Base-by-base conservation (phyloP, 306 rosid species). In the Trichosanthes cucumerina region DNA sequence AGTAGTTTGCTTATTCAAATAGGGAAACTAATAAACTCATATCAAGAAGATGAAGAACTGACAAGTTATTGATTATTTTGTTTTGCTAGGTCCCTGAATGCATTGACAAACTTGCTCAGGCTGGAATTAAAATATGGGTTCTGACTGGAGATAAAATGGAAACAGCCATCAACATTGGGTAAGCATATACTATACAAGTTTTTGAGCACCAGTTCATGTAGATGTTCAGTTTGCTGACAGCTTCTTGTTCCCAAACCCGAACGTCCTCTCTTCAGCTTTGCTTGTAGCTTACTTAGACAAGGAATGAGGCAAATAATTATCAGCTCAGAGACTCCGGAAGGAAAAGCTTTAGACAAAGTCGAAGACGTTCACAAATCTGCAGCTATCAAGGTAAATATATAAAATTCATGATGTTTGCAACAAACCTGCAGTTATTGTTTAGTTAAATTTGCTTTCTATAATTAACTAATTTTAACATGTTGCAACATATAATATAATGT, bases 101-200 rank as follows among this genome's bases (percentile, higher is more conserved):
- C 88, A 96, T 96, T 59, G 99, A 96, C 92, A 96, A 91, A 78
- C 93, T 96, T 83, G 99, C 99, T 49, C 99, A 92, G 84, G 99
- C 99, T 71, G 99, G 99, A 82, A 96, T 96, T 66, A 96, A 96
- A 85, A 83, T 96, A 66, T 96, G 99, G 99, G 99, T 96, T 80
- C 86, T 96, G 89, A 96, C 99, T 49, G 99, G 99, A 64, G 99
- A 96, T 86, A 96, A 96, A 89, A 96, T 96, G 99, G 99, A 96
- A 84, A 96, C 98, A 34, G 99, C 99, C 41, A 96, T 96, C 85
- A 92, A 96, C 76, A 96, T 96, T 50, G 99, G 99, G 99, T 88
- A 85, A 66, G 46, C 66, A 24, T 38, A 59, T 9, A 12, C 9
- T 14, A 12, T 41, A 15, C 65, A 80, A 57, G 41, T 13, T 56